Percentiles rank a stretch among this genome's conserved stretches.
Evolutionary conservation across 208 protist species (phyloP).

Genomic region (Wallacemonas sp.): DNA sequence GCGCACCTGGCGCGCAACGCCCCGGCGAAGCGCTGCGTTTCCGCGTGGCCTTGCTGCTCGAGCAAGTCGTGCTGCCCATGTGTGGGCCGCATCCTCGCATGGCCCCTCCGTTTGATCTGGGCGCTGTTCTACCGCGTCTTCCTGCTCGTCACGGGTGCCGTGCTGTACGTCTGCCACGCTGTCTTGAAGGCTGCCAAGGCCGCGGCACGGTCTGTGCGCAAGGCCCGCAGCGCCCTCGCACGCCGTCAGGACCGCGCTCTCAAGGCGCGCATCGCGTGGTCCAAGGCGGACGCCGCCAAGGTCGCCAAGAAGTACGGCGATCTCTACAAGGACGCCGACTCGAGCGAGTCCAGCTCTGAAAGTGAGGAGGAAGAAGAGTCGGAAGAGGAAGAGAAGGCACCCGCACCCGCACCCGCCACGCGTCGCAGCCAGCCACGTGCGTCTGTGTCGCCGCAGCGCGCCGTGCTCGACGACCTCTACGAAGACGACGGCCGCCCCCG

Average conservation of each 20-base stretch:
- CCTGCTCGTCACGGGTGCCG: not conserved
- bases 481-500: not conserved
- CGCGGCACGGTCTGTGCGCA: not conserved
- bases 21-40: not conserved
- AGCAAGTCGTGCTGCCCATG: not conserved
- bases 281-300: constrained; percentile 9
- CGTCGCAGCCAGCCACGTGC: not conserved
- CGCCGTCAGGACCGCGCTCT: not conserved
- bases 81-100: not conserved
- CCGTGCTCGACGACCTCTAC: not conserved
- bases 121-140: constrained; percentile 11
- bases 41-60: not conserved
- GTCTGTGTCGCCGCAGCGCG: not conserved
- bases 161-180: constrained; percentile 2
- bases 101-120: not conserved
- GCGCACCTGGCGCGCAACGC: not conserved
- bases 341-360: not conserved
- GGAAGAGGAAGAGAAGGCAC: not conserved
- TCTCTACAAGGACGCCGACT: not conserved
- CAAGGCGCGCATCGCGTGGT: not conserved
- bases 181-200: not conserved
- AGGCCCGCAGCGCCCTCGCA: not conserved
- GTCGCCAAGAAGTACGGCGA: constrained; percentile 12
- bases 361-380: not conserved
- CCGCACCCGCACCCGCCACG: not conserved